A percentile compares a stretch with the other conserved stretches of the same genome.
Evolutionary conservation across 345 rosid genomes (phyloP).

Genomic region (Melaleuca quinquenervia): DNA sequence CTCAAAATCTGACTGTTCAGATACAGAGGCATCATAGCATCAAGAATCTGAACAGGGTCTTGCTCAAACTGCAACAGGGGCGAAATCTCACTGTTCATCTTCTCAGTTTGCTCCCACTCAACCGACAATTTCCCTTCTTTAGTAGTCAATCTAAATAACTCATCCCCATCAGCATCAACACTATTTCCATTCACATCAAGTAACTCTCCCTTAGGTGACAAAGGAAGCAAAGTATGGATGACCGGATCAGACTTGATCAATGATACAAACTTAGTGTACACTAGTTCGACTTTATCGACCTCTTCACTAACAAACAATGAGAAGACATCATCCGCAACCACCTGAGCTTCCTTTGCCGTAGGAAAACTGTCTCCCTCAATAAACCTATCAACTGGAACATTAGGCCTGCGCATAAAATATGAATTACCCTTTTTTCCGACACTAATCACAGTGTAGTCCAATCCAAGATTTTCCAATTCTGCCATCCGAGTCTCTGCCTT

Average conservation of each 20-base stretch:
- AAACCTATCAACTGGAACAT: slow-evolving; percentile 30
- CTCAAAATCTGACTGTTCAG: slow-evolving; percentile 79
- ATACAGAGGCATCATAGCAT: slow-evolving; percentile 90
- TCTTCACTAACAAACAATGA: slow-evolving; percentile 62
- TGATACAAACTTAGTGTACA: slow-evolving; percentile 73
- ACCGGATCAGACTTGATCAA: slow-evolving; percentile 71
- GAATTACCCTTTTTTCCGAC: slow-evolving; percentile 82
- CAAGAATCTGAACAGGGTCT: slow-evolving; percentile 85
- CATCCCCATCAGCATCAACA: slow-evolving; percentile 73
- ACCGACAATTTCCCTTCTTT: slow-evolving; percentile 63
- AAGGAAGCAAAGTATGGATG: slow-evolving; percentile 54
- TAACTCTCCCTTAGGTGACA: slow-evolving; percentile 47
- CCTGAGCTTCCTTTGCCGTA: slow-evolving; percentile 69
- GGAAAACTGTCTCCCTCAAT: slow-evolving; percentile 57
- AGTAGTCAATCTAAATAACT: slow-evolving; percentile 68
- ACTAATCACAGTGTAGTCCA: slow-evolving; percentile 56
- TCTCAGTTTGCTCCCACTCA: slow-evolving; percentile 36
- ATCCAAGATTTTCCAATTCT: slow-evolving; percentile 47
- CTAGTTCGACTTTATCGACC: slow-evolving; percentile 83
- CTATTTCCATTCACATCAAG: slow-evolving; percentile 50
- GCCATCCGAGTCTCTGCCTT: slow-evolving; percentile 43
- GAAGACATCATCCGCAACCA: slow-evolving; percentile 74
- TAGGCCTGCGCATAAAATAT: slow-evolving; percentile 47
- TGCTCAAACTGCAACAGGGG: slow-evolving; percentile 84
- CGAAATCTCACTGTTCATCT: slow-evolving; percentile 14